These are phyloP conservation scores for Botryotinia globosa DNA, from an alignment of 2,329 filamentous ascomycete species.

Conservation along the genomic window DNA sequence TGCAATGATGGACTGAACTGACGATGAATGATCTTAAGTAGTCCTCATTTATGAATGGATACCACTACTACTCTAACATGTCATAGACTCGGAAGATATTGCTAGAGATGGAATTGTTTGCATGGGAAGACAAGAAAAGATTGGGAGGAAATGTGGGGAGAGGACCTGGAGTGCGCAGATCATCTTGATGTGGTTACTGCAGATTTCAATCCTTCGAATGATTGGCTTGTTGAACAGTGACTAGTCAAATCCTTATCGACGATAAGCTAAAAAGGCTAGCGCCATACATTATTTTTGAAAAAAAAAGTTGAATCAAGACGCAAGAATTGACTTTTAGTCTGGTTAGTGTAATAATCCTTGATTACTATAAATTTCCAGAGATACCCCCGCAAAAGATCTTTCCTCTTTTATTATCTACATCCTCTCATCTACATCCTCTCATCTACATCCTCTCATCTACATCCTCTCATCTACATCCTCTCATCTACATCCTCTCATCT, in stretches of 20 bases:
- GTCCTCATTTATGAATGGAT: background rate
- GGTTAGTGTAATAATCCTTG: background rate
- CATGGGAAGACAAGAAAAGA: background rate
- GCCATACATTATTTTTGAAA: background rate
- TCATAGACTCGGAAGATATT: background rate
- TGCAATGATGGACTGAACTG: background rate
- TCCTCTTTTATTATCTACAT: background rate
- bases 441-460: too few relatives aligned
- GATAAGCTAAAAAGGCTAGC: too few relatives aligned
- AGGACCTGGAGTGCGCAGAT: background rate
- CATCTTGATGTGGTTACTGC: background rate
- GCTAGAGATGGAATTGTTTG: background rate
- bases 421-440: too few relatives aligned
- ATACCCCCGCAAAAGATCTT: background rate
- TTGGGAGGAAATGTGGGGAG: background rate
- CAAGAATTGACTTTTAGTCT: background rate
- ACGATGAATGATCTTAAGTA: background rate
- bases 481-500: too few relatives aligned
- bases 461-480: too few relatives aligned
- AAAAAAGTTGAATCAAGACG: background rate
- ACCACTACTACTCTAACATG: background rate
- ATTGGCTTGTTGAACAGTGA: background rate
- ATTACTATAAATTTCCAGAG: background rate
- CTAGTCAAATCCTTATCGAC: background rate
- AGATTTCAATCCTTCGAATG: too few relatives aligned